phyloP scores from a whole-genome alignment of 768 basidiomycete genomes.

The Tricholoma sp. region DNA sequence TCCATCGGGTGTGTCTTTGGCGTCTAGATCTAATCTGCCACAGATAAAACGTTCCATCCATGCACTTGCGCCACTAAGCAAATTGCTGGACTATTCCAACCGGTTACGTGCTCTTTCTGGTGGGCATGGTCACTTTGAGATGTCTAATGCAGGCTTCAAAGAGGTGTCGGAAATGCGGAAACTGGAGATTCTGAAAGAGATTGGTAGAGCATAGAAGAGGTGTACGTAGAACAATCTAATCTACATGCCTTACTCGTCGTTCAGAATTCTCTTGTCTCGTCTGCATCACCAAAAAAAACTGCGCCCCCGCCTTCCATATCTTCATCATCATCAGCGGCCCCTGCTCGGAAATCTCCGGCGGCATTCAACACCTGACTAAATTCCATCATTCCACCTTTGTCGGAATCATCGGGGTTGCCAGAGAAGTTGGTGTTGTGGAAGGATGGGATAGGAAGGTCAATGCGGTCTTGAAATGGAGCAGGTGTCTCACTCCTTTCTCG shows the following conservation, averaged over 20 bases:
- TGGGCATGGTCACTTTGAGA: constrained; percentile 78
- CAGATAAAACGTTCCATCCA: constrained; percentile 59
- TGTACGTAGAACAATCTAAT: constrained; percentile 7
- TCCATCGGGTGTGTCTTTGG: constrained; percentile 47
- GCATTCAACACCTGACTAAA: constrained; percentile 71
- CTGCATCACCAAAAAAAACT: constrained; percentile 77
- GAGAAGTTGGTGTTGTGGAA: constrained; percentile 19
- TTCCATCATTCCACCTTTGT: constrained; percentile 57
- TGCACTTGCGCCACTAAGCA: constrained; percentile 73
- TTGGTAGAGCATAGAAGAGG: constrained; percentile 57
- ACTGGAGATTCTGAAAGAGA: constrained; percentile 70
- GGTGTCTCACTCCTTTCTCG: constrained; percentile 35
- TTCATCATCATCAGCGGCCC: constrained; percentile 66
- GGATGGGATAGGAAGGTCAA: constrained; percentile 19
- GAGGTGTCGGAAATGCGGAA: constrained; percentile 56
- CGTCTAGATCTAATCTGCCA: constrained; percentile 24
- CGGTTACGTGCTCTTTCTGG: constrained; percentile 77
- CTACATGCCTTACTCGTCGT: constrained; percentile 12
- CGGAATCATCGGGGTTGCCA: constrained; percentile 28
- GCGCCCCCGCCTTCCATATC: constrained; percentile 67
- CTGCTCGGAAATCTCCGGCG: constrained; percentile 50
- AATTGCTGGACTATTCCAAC: constrained; percentile 76
- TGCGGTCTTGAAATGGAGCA: constrained; percentile 20
- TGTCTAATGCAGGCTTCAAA: constrained; percentile 73
- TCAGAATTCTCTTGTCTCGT: constrained; percentile 62